Evolutionary conservation across 192 early-diverging fungal species (phyloP).

Genomic region (Umbelopsis isabellina): DNA sequence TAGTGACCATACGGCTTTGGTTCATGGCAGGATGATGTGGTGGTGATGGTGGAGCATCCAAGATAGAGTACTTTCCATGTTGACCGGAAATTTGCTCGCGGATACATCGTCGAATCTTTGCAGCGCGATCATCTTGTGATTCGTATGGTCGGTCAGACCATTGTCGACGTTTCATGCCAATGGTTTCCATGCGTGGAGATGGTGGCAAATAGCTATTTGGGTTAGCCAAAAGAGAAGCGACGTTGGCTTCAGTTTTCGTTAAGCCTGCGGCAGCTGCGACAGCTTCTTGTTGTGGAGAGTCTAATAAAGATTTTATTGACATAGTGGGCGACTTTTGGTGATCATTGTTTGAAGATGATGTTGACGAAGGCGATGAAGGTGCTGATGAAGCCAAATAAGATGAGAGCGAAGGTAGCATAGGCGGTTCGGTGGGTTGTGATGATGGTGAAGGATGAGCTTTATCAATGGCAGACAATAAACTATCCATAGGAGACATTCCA

Average conservation of each 20-base stretch:
- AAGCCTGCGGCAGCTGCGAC: conserved; percentile 4
- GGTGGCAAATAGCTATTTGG: conserved; percentile 13
- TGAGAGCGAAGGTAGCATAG: conserved; percentile 6
- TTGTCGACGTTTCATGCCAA: conserved; percentile 18
- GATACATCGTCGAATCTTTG: conserved; percentile 52
- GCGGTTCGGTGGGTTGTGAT: conserved; percentile 16
- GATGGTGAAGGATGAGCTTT: conserved; percentile 29
- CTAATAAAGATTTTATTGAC: conserved; percentile 38
- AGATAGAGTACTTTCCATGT: conserved; percentile 25
- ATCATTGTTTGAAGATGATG: neutral
- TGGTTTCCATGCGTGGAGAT: conserved; percentile 7
- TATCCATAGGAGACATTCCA: conserved; percentile 36
- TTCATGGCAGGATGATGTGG: conserved; percentile 21
- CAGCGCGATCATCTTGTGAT: conserved; percentile 40
- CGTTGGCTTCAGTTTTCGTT: conserved; percentile 5
- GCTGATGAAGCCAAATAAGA: conserved; percentile 19
- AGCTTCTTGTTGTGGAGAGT: neutral
- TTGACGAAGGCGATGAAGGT: conserved; percentile 26
- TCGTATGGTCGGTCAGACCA: conserved; percentile 13
- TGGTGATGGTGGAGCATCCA: conserved; percentile 9
- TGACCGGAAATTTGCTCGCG: conserved; percentile 41
- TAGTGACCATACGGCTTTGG: conserved; percentile 63
- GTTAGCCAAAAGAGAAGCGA: conserved; percentile 7
- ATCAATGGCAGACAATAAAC: conserved; percentile 36
- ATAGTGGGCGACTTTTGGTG: conserved; percentile 25